Evolutionary conservation across 495 filamentous ascomycete species (phyloP).

Genomic region (Acidiella bohemica): DNA sequence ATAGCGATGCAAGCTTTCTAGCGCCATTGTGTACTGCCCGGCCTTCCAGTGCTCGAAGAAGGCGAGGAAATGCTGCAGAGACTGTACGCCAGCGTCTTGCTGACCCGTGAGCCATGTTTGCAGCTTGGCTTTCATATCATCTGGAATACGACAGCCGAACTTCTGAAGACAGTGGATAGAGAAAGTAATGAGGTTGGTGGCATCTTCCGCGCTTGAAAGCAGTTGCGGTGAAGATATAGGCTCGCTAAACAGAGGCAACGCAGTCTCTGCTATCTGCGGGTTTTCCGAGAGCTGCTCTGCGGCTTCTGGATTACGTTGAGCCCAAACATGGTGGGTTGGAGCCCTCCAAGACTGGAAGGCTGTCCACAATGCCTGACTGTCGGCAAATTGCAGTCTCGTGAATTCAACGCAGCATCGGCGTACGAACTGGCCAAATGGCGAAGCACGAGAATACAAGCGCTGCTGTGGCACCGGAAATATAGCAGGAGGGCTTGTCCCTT

Average conservation of each 20-base stretch:
- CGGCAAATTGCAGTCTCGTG: slow-evolving; percentile 62
- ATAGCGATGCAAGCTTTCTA: slow-evolving; percentile 86
- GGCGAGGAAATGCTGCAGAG: slow-evolving; percentile 16
- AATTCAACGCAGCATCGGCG: slow-evolving; percentile 67
- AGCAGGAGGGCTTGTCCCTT: neutral
- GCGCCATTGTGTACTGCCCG: slow-evolving; percentile 78
- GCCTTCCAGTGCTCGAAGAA: slow-evolving; percentile 85
- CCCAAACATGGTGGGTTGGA: slow-evolving; percentile 58
- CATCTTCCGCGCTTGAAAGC: slow-evolving; percentile 16
- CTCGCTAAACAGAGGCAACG: neutral
- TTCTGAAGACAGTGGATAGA: slow-evolving; percentile 17
- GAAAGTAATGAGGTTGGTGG: slow-evolving; percentile 1
- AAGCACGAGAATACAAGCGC: slow-evolving; percentile 55
- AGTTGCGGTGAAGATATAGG: too few species aligned
- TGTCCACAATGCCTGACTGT: slow-evolving; percentile 63
- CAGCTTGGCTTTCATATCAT: slow-evolving; percentile 2
- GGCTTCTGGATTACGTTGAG: slow-evolving; percentile 28
- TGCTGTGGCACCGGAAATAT: too few species aligned
- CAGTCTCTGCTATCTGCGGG: too few species aligned
- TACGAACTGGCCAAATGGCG: slow-evolving; percentile 76
- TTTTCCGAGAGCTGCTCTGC: neutral
- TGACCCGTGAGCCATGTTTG: slow-evolving; percentile 6
- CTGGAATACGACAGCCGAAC: slow-evolving; percentile 11
- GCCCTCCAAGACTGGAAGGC: slow-evolving; percentile 65
- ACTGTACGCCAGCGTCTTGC: slow-evolving; percentile 6